Conservation (phyloP, 2,329 filamentous ascomycete species). For the Pleoardoris graminearum region DNA sequence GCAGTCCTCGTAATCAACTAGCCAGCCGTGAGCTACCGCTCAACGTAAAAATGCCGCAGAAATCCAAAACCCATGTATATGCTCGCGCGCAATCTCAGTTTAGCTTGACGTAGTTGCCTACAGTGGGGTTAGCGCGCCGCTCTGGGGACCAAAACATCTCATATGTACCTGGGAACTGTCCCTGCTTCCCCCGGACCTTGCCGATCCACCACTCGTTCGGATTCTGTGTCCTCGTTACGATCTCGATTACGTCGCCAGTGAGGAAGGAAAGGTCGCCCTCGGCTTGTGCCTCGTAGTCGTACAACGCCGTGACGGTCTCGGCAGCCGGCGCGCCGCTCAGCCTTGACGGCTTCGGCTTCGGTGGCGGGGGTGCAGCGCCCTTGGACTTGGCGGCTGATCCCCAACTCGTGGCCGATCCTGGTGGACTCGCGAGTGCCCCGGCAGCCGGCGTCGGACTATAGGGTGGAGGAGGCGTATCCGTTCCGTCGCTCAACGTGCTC, state of each 20-base stretch:
- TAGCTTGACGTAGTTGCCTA: slow-evolving; percentile 1
- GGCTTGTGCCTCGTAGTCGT: slow-evolving; percentile 94
- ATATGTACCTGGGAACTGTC: slow-evolving; percentile 86
- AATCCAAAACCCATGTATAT: too few relatives aligned
- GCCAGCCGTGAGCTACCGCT: too few relatives aligned
- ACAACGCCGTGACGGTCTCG: slow-evolving; percentile 86
- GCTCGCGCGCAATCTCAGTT: background rate
- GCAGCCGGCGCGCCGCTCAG: slow-evolving; percentile 66
- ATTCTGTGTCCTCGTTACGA: slow-evolving; percentile 79
- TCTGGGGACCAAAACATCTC: slow-evolving; percentile 8
- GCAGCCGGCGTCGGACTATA: slow-evolving; percentile 42
- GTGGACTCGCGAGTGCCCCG: slow-evolving; percentile 29
- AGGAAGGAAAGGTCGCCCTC: slow-evolving; percentile 91
- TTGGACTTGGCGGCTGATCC: slow-evolving; percentile 53
- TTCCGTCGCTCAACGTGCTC: slow-evolving; percentile 35
- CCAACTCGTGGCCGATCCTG: slow-evolving; percentile 45
- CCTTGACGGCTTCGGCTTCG: slow-evolving; percentile 68
- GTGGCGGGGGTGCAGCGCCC: slow-evolving; percentile 54
- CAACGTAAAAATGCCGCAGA: too few relatives aligned
- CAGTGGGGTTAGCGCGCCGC: background rate
- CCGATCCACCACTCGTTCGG: slow-evolving; percentile 98
- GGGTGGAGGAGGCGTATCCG: slow-evolving; percentile 46
- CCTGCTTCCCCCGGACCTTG: slow-evolving; percentile 74
- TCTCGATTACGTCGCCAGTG: slow-evolving; percentile 87
- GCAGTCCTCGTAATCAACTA: too few relatives aligned